Conservation (phyloP, 495 filamentous ascomycete genomes). For the Chaetomidium leptoderma region DNA sequence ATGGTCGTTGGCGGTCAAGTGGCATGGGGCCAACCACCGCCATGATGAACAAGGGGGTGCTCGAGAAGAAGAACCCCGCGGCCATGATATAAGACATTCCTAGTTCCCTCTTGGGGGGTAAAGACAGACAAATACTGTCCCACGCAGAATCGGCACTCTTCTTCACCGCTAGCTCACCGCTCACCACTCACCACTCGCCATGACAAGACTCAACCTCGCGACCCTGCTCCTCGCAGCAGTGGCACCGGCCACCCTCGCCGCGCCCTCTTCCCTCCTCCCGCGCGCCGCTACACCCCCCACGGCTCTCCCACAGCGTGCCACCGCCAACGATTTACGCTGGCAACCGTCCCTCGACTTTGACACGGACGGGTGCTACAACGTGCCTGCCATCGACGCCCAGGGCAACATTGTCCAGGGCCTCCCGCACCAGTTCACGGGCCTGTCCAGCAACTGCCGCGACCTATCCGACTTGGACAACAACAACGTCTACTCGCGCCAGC, state of each 20-base stretch:
- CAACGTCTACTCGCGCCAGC: constrained; percentile 44
- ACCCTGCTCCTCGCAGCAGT: constrained; percentile 7
- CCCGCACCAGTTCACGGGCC: constrained; percentile 29
- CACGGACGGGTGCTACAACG: constrained; percentile 47
- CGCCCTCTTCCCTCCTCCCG: background rate
- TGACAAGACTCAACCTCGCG: background rate
- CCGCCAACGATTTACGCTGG: constrained; percentile 39
- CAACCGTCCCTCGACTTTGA: constrained; percentile 47
- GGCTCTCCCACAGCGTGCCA: constrained; percentile 41
- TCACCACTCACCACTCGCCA: background rate
- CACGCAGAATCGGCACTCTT: background rate
- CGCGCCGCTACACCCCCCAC: constrained; percentile 23
- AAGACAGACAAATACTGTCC: too few relatives aligned
- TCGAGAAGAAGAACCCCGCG: too few relatives aligned
- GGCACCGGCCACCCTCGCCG: background rate
- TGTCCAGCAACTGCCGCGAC: constrained; percentile 36
- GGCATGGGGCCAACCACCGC: too few relatives aligned
- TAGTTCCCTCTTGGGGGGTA: too few relatives aligned
- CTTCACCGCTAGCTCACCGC: background rate
- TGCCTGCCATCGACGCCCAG: constrained; percentile 38
- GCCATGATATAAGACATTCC: too few relatives aligned
- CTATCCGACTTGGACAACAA: constrained; percentile 41
- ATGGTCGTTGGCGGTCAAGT: too few relatives aligned
- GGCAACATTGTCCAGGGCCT: constrained; percentile 40
- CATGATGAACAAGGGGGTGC: too few relatives aligned